phyloP scores from a whole-genome alignment of 2,329 filamentous ascomycete species.

The Microascus cirrosus region DNA sequence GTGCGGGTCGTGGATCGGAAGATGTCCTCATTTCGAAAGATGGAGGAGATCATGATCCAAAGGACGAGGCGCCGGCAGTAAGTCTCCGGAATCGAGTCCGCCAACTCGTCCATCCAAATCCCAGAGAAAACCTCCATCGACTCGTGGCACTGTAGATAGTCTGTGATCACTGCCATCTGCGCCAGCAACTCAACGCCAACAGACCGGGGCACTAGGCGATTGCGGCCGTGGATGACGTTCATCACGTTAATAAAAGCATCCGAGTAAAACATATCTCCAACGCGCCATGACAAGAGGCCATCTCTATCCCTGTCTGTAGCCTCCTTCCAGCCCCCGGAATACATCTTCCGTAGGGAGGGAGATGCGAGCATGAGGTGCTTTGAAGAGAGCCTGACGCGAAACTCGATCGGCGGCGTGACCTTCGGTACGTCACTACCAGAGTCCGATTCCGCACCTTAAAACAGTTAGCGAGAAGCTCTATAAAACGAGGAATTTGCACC shows the following conservation, averaged over 20 bases:
- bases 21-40: not conserved
- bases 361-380: conserved; percentile 24
- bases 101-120: conserved; percentile 21
- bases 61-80: not conserved
- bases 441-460: not conserved
- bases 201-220: conserved; percentile 22
- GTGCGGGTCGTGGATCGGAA: not conserved
- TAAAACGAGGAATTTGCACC: not conserved
- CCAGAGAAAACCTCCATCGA: conserved; percentile 28
- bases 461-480: not conserved
- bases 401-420: not conserved
- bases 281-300: conserved; percentile 8
- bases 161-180: conserved; percentile 29
- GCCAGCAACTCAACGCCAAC: conserved; percentile 27
- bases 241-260: conserved; percentile 27
- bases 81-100: not conserved
- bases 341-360: conserved; percentile 9
- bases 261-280: conserved; percentile 16
- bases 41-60: conserved; percentile 11
- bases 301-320: conserved; percentile 4
- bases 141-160: conserved; percentile 29
- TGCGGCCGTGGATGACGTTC: conserved; percentile 31
- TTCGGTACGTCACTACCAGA: not conserved
- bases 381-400: conserved; percentile 15
- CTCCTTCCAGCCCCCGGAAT: conserved; percentile 7